These are phyloP conservation scores for Colletotrichum sp. DNA, from an alignment of 2,329 filamentous ascomycete genomes.

Conservation along the genomic window DNA sequence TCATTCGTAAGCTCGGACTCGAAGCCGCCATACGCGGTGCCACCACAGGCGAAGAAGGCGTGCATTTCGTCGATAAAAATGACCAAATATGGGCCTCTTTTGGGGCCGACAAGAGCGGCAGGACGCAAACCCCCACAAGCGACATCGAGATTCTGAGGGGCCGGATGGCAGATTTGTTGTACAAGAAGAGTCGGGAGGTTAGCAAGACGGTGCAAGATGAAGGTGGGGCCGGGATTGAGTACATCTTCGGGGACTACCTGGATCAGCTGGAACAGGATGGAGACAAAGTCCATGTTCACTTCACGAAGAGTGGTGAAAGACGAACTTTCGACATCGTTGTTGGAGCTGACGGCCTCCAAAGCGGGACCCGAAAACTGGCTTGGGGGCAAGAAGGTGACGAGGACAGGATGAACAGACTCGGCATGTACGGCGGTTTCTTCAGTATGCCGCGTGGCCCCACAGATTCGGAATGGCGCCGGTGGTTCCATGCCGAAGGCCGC, in stretches of 20 bases:
- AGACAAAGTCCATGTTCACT: conserved; percentile 35
- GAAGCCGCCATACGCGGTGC: conserved; percentile 36
- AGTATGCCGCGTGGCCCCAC: conserved; percentile 35
- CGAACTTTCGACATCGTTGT: conserved; percentile 56
- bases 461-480: conserved; percentile 26
- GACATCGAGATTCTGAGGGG: conserved; percentile 67
- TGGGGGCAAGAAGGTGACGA: conserved; percentile 31
- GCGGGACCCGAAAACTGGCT: conserved; percentile 47
- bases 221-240: conserved; percentile 22
- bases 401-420: conserved; percentile 30
- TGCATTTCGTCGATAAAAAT: conserved; percentile 50
- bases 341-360: conserved; percentile 60
- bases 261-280: conserved; percentile 32
- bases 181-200: conserved; percentile 37
- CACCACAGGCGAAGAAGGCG: conserved; percentile 47
- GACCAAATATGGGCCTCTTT: conserved; percentile 40
- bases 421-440: conserved; percentile 43
- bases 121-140: conserved; percentile 50
- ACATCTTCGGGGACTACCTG: conserved; percentile 33
- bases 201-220: not conserved
- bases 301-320: conserved; percentile 46
- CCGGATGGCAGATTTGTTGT: conserved; percentile 54
- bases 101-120: conserved; percentile 42
- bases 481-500: conserved; percentile 37
- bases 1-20: conserved; percentile 44